phyloP scores from a whole-genome alignment of 2,329 filamentous ascomycete genomes.

The Fusarium equiseti region DNA sequence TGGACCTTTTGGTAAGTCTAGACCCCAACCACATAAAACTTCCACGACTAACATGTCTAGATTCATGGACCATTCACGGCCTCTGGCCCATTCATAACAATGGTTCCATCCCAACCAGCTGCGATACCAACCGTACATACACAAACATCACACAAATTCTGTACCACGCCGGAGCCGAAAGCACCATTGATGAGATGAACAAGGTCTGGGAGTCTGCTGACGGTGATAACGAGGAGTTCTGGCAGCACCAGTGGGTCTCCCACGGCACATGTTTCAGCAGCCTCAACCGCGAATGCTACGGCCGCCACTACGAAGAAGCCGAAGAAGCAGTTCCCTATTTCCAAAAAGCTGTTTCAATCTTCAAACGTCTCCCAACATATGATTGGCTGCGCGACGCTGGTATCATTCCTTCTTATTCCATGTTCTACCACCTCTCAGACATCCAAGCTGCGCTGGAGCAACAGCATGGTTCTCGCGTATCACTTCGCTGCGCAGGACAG shows the following conservation, averaged over 20 bases:
- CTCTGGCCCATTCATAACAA: conserved; percentile 18
- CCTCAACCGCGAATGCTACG: conserved; percentile 18
- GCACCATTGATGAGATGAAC: conserved; percentile 9
- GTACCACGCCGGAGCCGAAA: conserved; percentile 17
- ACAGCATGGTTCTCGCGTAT: conserved; percentile 20
- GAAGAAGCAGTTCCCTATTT: conserved; percentile 28
- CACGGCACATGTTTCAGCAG: conserved; percentile 28
- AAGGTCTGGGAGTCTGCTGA: conserved; percentile 7
- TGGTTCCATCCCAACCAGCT: conserved; percentile 14
- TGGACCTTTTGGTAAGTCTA: conserved; percentile 7
- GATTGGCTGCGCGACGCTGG: conserved; percentile 24
- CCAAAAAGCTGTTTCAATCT: conserved; percentile 16
- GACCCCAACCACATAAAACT: accelerated
- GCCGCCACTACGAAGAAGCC: conserved; percentile 4
- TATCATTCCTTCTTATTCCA: conserved; percentile 21
- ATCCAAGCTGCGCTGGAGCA: conserved; percentile 15
- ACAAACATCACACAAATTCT: conserved; percentile 30
- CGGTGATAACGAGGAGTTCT: conserved; percentile 9
- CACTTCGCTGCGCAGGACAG: conserved; percentile 12
- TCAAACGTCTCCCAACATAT: conserved; percentile 18
- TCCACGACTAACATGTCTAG: neutral
- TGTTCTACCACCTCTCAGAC: conserved; percentile 16
- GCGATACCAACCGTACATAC: conserved; percentile 30
- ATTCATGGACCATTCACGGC: conserved; percentile 23
- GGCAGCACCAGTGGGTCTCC: conserved; percentile 17